These are phyloP conservation scores for Penicillium sp. DNA, from an alignment of 2,329 filamentous ascomycete species.

Conservation along the genomic window DNA sequence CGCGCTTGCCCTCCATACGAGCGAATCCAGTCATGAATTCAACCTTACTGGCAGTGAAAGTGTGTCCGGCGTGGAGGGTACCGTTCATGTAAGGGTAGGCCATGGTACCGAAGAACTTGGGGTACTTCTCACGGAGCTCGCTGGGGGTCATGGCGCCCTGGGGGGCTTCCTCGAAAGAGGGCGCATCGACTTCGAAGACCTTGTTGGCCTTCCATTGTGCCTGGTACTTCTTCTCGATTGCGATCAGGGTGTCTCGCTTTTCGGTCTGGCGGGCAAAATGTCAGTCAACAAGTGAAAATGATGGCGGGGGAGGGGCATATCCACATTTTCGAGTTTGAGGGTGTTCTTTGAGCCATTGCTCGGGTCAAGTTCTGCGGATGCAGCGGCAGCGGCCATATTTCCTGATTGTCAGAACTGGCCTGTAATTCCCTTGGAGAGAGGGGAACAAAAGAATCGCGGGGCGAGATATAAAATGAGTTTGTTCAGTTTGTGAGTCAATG, in stretches of 20 bases:
- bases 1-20: slow-evolving; percentile 85
- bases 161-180: slow-evolving; percentile 74
- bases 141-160: slow-evolving; percentile 70
- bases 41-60: slow-evolving; percentile 87
- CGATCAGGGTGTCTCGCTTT: slow-evolving; percentile 34
- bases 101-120: slow-evolving; percentile 88
- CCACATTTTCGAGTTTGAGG: slow-evolving; percentile 63
- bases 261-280: slow-evolving; percentile 25
- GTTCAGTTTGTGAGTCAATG: slow-evolving; percentile 13
- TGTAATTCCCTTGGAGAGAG: slow-evolving; percentile 13
- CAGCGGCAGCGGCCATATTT: slow-evolving; percentile 47
- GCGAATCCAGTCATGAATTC: slow-evolving; percentile 88
- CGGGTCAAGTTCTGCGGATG: slow-evolving; percentile 58
- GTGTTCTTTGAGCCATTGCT: slow-evolving; percentile 60
- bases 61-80: slow-evolving; percentile 85
- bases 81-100: slow-evolving; percentile 85
- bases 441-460: slow-evolving; percentile 25
- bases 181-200: slow-evolving; percentile 85
- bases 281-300: slow-evolving; percentile 16
- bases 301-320: slow-evolving; percentile 29
- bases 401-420: slow-evolving; percentile 21
- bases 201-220: slow-evolving; percentile 73
- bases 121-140: slow-evolving; percentile 75
- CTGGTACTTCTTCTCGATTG: slow-evolving; percentile 85
- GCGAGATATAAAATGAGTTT: slow-evolving; percentile 25